Percentiles rank a stretch among this genome's conserved stretches.
Evolutionary conservation across 805 yeast genomes (phyloP).

Genomic region (Barnettozyma botsteinii): DNA sequence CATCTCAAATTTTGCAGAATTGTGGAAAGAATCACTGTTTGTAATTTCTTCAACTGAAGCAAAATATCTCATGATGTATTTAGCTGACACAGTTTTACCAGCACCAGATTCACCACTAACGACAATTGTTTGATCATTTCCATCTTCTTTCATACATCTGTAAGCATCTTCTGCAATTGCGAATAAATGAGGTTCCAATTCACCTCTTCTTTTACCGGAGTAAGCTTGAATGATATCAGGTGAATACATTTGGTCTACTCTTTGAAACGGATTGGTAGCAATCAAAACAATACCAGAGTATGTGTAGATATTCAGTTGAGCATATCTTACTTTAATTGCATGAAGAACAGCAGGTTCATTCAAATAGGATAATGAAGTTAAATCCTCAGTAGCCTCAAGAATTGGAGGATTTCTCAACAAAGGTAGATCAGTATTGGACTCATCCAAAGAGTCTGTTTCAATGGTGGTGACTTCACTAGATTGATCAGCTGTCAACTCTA

Average conservation of each 20-base stretch:
- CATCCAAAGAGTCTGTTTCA: constrained; percentile 36
- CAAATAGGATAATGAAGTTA: constrained; percentile 84
- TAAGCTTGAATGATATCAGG: constrained; percentile 92
- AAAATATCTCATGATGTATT: constrained; percentile 94
- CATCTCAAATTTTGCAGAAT: constrained; percentile 51
- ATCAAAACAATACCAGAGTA: constrained; percentile 95
- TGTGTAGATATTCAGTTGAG: constrained; percentile 87
- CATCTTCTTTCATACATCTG: constrained; percentile 84
- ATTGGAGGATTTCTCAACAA: constrained; percentile 87
- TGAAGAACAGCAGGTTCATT: constrained; percentile 96
- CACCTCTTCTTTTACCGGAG: constrained; percentile 89
- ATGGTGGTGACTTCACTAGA: constrained; percentile 41
- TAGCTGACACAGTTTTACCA: constrained; percentile 96
- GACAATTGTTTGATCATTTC: constrained; percentile 87
- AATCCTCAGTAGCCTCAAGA: constrained; percentile 89
- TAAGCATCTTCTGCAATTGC: constrained; percentile 98
- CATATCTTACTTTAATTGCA: constrained; percentile 84
- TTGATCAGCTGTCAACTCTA: constrained; percentile 49
- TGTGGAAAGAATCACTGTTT: constrained; percentile 33
- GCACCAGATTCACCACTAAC: constrained; percentile 99
- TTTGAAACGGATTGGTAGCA: constrained; percentile 93
- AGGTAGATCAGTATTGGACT: constrained; percentile 47
- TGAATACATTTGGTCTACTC: constrained; percentile 85
- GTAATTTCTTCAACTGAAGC: constrained; percentile 75
- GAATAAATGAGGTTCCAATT: constrained; percentile 92